Evolutionary conservation across 116 monocot genomes (phyloP).

Genomic region (Zostera marina): DNA sequence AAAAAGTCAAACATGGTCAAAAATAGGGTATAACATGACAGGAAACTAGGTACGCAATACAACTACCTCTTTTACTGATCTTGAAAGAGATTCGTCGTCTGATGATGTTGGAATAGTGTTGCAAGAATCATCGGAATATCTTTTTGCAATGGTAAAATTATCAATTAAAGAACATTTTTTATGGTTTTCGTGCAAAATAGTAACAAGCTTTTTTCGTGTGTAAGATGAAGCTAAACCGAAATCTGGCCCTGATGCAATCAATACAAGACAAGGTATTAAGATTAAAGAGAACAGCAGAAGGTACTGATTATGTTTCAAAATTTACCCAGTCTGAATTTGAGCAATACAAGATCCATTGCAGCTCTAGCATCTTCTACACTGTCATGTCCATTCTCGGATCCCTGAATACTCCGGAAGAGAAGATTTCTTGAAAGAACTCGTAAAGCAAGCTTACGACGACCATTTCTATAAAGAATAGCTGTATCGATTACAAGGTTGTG

Average conservation of each 20-base stretch:
- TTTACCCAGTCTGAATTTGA: conserved; percentile 77
- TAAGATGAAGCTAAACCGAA: conserved; percentile 52
- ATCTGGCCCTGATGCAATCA: conserved; percentile 50
- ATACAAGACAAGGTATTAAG: background rate
- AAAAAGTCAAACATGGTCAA: background rate
- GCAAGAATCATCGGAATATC: conserved; percentile 81
- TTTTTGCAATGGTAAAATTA: conserved; percentile 43
- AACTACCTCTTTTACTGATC: conserved; percentile 61
- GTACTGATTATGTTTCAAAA: background rate
- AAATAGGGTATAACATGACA: background rate
- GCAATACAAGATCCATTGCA: conserved; percentile 65
- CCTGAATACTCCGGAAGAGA: conserved; percentile 65
- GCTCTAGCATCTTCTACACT: conserved; percentile 96
- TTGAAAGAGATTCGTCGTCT: conserved; percentile 75
- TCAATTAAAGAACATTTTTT: conserved; percentile 76
- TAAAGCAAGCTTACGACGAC: conserved; percentile 46
- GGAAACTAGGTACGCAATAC: too few relatives aligned
- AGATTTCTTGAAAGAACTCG: conserved; percentile 57
- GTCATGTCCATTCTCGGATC: conserved; percentile 68
- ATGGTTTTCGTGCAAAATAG: conserved; percentile 46
- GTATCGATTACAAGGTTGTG: conserved; percentile 87
- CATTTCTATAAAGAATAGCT: conserved; percentile 64
- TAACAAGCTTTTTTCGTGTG: conserved; percentile 45
- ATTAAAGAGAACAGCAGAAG: background rate
- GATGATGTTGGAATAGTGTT: conserved; percentile 64